phyloP scores from a whole-genome alignment of 495 filamentous ascomycete species.

The Penicillium robsamsonii region DNA sequence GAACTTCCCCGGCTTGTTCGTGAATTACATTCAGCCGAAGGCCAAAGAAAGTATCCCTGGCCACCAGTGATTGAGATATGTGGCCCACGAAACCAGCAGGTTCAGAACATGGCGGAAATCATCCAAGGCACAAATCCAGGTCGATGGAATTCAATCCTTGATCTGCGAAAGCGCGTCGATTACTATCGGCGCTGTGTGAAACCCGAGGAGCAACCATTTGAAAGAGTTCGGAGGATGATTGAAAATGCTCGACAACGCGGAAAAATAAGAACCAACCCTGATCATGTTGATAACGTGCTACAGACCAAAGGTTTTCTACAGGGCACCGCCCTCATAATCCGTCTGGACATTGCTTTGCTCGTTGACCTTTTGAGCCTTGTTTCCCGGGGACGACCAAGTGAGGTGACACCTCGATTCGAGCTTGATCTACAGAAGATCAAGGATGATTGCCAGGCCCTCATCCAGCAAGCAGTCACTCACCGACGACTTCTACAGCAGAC shows the following conservation, averaged over 20 bases:
- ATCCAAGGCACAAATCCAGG: background rate
- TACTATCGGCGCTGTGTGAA: conserved; percentile 45
- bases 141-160: conserved; percentile 40
- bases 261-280: conserved; percentile 36
- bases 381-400: conserved; percentile 36
- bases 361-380: conserved; percentile 31
- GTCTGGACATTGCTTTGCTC: conserved; percentile 56
- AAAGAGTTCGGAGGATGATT: conserved; percentile 53
- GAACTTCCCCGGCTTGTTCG: conserved; percentile 32
- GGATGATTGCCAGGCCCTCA: conserved; percentile 27
- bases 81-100: conserved; percentile 5
- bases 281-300: conserved; percentile 40
- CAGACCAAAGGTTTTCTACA: conserved; percentile 50
- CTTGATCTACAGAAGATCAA: conserved; percentile 41
- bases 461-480: conserved; percentile 10
- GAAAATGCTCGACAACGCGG: conserved; percentile 44
- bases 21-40: conserved; percentile 6
- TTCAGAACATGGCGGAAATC: conserved; percentile 5
- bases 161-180: conserved; percentile 41
- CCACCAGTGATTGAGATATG: background rate
- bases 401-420: conserved; percentile 2
- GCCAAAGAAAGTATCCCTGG: conserved; percentile 1
- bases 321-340: conserved; percentile 49
- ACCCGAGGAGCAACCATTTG: conserved; percentile 60
- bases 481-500: conserved; percentile 20